Conservation (phyloP, 2,329 filamentous ascomycete genomes). For the Thielaviopsis cerberus region DNA sequence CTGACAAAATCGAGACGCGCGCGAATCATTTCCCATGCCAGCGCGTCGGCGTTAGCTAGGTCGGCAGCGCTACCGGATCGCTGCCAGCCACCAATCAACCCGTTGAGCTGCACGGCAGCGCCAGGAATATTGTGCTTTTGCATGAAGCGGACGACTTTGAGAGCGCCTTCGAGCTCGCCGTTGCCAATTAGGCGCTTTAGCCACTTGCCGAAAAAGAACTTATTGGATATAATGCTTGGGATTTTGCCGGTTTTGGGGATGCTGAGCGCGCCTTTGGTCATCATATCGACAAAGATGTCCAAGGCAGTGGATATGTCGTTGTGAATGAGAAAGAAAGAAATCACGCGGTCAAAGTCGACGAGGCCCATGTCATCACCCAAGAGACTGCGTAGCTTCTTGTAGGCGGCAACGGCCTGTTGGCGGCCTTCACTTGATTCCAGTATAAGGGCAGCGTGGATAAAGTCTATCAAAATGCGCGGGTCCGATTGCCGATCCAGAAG, state of each 20-base stretch:
- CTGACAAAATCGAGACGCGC: constrained; percentile 46
- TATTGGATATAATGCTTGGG: constrained; percentile 40
- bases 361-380: constrained; percentile 45
- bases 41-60: constrained; percentile 41
- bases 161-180: constrained; percentile 50
- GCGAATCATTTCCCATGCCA: constrained; percentile 63
- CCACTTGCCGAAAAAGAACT: constrained; percentile 78
- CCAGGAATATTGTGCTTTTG: constrained; percentile 47
- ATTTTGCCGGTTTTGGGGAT: constrained; percentile 24
- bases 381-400: constrained; percentile 42
- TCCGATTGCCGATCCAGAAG: constrained; percentile 32
- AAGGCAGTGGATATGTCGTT: constrained; percentile 49
- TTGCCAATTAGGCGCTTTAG: constrained; percentile 64
- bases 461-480: constrained; percentile 40
- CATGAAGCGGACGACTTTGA: constrained; percentile 59
- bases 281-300: constrained; percentile 75
- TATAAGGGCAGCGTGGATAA: constrained; percentile 50
- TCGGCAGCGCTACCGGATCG: constrained; percentile 38
- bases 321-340: constrained; percentile 49
- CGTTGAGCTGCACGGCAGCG: constrained; percentile 61
- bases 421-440: constrained; percentile 26
- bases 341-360: constrained; percentile 58
- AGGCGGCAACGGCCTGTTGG: constrained; percentile 46
- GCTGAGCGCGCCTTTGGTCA: constrained; percentile 42
- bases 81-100: constrained; percentile 62